Base-by-base conservation (phyloP, 2,329 filamentous ascomycete genomes). In the Xylaria sp. region DNA sequence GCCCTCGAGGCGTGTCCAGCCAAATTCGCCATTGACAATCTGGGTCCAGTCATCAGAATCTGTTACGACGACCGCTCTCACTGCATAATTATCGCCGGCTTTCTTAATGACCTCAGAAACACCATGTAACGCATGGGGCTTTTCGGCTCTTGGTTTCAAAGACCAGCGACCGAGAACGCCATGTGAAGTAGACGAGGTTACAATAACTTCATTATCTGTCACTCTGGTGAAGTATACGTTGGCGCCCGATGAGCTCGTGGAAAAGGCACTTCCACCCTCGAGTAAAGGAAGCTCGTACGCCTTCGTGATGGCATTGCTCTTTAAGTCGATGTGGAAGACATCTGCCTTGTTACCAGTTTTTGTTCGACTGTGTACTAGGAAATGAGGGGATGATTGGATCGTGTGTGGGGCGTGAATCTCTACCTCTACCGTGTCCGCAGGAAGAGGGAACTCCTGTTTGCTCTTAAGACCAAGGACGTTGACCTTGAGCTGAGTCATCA, bases 171-270 rank as follows among this genome's bases (percentile, higher is more conserved):
- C 92, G 39, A 98, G 84, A 48, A 94, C 82, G n/a, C 87, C 90
- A 73, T 94, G 89, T 0, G 93, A 96, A 34, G 85, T 85, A 0
- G 94, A 97, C 1, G 93, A 93, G 6, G 93, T 86, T 31, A 97
- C 84, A 37, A 87, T 84, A 2, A 94, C 85, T 76, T 97, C 93
- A 9, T 91, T 89, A 41, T 90, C 84, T 0, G 93, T 94, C 69
- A 96, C 85, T 68, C 94, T 90, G 1, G 92, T 94, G 79, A 98
- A 97, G 82, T 94, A 98, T 8, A 97, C 91, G 75, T 96, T 94
- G 23, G 92, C 90, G 68, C 91, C 92, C 50, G 89, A 87, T 1
- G 90, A 92, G 81, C 91, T 96, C 0, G 89, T 91, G 0, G 94
- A 92, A 78, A 98, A 93, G 0, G 91, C 89, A 28, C 94, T 94